Conservation (phyloP, 2,329 filamentous ascomycete genomes). For the Phialophora tarda region DNA sequence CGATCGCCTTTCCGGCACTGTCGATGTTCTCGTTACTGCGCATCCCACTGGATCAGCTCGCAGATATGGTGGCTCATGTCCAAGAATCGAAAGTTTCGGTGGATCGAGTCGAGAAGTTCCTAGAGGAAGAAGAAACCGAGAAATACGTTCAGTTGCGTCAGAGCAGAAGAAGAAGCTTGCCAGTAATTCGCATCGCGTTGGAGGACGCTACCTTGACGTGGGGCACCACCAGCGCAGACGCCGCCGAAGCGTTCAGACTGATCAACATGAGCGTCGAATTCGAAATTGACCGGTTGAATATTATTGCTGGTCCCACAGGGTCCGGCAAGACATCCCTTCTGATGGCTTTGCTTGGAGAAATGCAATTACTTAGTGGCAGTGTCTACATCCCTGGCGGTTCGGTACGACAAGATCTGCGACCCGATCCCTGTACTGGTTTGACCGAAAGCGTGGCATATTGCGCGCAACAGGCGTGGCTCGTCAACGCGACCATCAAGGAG, state of each 20-base stretch:
- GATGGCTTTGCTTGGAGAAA: constrained; percentile 95
- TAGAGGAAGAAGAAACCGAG: constrained; percentile 91
- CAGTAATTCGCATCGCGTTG: constrained; percentile 80
- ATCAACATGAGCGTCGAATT: constrained; percentile 85
- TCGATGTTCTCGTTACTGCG: constrained; percentile 94
- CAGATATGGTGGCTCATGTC: constrained; percentile 98
- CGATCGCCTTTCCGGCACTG: constrained; percentile 92
- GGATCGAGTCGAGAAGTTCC: constrained; percentile 92
- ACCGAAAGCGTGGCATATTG: constrained; percentile 95
- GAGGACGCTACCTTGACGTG: constrained; percentile 84
- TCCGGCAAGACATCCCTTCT: constrained; percentile 94
- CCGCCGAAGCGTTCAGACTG: constrained; percentile 77
- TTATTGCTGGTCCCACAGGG: constrained; percentile 90
- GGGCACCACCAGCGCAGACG: constrained; percentile 67
- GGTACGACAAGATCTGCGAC: constrained; percentile 81
- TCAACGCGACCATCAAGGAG: constrained; percentile 93
- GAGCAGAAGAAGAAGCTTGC: constrained; percentile 70
- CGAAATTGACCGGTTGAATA: constrained; percentile 82
- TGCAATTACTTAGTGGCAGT: constrained; percentile 80
- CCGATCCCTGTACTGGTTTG: constrained; percentile 81
- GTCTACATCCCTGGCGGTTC: constrained; percentile 85
- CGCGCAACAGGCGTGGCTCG: constrained; percentile 94
- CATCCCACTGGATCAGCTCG: constrained; percentile 91
- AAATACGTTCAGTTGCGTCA: constrained; percentile 85
- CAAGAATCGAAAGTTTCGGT: constrained; percentile 97